Base-by-base conservation (phyloP, 176 grass and related monocot species). In the Juncus inflexus region DNA sequence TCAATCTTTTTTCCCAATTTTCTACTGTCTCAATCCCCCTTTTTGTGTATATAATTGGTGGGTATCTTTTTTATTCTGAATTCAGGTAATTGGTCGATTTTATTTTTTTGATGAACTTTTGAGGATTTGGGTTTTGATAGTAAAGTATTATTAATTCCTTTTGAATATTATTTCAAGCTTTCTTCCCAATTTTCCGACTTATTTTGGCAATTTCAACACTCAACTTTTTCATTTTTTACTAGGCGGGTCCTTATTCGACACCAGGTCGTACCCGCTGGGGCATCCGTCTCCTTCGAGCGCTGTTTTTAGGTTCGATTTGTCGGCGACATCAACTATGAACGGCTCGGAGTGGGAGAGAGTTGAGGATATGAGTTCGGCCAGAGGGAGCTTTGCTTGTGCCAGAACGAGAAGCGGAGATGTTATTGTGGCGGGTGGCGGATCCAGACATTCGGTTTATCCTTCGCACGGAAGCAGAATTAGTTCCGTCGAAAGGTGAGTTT, bases 201-300 rank as follows among this genome's bases (percentile, higher is more conserved):
- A n/a, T n/a, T n/a, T n/a, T n/a, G n/a, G n/a, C n/a, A n/a, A n/a
- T n/a, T n/a, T n/a, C n/a, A n/a, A n/a, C n/a, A n/a, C n/a, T n/a
- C n/a, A n/a, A 7, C 76, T 43, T 62, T 76, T 87, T 63, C 75
- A 90, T 50, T 95, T 90, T 76, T 58, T 95, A 52, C 80, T 90
- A 3, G 87, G 87, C 0, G 87, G 91, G 3, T 96, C 91, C 37
- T 79, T 79, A 72, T 96, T 96, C 76, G 91, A 96, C 73, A 77
- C 91, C 58, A 80, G 64, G 37, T 85, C 83, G 16, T 96, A 80
- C 70, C 87, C 91, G 28, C 74, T 96, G 9, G 87, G 79, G 1
- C 81, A 85, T 8, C 91, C 91, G 40, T 74, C 65, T 37, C 45
- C 91, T 55, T 90, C 91, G n/a, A 76, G 72, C 2, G 81, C 81